phyloP scores from a whole-genome alignment of 257 asterid species.

The Scutellaria baicalensis region DNA sequence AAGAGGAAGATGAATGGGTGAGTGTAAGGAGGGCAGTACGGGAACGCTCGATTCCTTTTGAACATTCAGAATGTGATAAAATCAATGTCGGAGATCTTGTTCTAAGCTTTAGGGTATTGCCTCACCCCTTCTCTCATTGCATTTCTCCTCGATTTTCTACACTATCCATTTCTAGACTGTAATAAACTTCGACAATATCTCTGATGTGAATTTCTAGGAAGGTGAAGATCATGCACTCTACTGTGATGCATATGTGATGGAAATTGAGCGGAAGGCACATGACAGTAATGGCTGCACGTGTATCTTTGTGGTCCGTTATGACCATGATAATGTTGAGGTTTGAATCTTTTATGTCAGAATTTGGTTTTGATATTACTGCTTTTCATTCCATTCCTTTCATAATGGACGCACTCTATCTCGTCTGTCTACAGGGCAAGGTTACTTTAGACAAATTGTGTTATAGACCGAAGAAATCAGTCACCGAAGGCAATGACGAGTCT shows the following conservation, averaged over 20 bases:
- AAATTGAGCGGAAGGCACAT: conserved; percentile 42
- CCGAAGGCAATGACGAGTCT: not conserved
- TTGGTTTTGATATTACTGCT: not conserved
- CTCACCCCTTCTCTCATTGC: not conserved
- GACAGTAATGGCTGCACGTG: conserved; percentile 49
- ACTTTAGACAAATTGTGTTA: conserved; percentile 38
- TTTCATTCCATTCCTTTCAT: not conserved
- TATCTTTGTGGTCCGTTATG: conserved; percentile 54
- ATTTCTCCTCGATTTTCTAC: not conserved
- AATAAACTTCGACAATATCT: not conserved
- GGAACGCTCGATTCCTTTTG: conserved; percentile 82
- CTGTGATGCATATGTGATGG: conserved; percentile 57
- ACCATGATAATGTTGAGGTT: conserved; percentile 53
- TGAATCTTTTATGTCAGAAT: not conserved
- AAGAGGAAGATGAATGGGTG: conserved; percentile 92
- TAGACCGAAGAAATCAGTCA: conserved; percentile 39
- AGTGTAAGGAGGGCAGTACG: conserved; percentile 51
- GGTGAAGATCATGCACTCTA: conserved; percentile 47
- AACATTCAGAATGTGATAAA: conserved; percentile 59
- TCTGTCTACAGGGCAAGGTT: conserved; percentile 42
- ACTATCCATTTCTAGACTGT: not conserved
- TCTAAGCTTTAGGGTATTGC: conserved; percentile 78
- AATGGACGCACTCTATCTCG: not conserved
- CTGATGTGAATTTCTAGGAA: conserved; percentile 34
- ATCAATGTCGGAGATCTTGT: conserved; percentile 68